These are phyloP conservation scores for Mallotus nudiflorus DNA, from an alignment of 345 rosid species.

Conservation along the genomic window DNA sequence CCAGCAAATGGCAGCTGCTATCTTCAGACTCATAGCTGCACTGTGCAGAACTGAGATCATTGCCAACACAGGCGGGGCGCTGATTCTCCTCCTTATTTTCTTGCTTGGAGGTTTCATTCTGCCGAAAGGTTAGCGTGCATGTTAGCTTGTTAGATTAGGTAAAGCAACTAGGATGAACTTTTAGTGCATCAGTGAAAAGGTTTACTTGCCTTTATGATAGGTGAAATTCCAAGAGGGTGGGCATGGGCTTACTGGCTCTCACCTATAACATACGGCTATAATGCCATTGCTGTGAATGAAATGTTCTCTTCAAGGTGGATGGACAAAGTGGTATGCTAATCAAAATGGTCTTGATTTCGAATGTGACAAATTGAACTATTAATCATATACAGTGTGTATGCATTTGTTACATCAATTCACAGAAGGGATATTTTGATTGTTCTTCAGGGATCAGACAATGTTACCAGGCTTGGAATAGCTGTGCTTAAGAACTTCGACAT, in stretches of 20 bases:
- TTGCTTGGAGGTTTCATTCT: slow-evolving; percentile 84
- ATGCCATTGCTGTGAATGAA: slow-evolving; percentile 73
- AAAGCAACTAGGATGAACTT: too few relatives aligned
- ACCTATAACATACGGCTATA: slow-evolving; percentile 70
- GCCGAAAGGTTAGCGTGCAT: slow-evolving; percentile 51
- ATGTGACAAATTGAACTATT: too few relatives aligned
- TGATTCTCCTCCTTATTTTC: slow-evolving; percentile 65
- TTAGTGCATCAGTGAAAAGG: neutral
- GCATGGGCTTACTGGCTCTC: slow-evolving; percentile 92
- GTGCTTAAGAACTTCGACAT: slow-evolving; percentile 57
- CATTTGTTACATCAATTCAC: neutral
- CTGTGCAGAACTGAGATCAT: slow-evolving; percentile 76
- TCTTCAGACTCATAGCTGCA: slow-evolving; percentile 68
- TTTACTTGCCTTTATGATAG: slow-evolving; percentile 34
- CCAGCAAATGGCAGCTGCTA: slow-evolving; percentile 84
- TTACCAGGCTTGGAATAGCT: slow-evolving; percentile 52
- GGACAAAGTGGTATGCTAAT: slow-evolving; percentile 46
- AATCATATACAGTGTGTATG: neutral
- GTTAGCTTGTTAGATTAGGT: too few relatives aligned
- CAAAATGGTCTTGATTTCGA: neutral
- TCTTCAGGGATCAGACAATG: slow-evolving; percentile 55
- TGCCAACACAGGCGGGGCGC: slow-evolving; percentile 78
- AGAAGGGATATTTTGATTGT: neutral
- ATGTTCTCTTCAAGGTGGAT: slow-evolving; percentile 85
- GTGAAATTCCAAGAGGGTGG: slow-evolving; percentile 80